phyloP scores from a whole-genome alignment of 345 rosid species.

The Citrus glauca region DNA sequence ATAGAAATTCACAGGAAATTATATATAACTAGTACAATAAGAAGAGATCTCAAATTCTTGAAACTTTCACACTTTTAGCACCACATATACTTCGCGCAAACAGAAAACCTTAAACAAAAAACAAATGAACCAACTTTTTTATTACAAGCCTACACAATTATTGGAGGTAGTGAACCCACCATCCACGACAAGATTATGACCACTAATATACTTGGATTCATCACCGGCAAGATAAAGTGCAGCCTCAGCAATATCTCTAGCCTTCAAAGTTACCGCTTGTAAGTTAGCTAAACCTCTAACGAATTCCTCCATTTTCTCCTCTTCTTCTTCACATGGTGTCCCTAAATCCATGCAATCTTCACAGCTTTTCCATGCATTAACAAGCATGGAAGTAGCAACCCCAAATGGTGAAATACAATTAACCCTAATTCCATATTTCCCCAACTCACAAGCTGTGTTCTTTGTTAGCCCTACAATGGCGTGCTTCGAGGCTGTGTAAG shows the following conservation, averaged over 20 bases:
- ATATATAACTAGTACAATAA: no score
- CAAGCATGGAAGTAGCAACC: conserved; percentile 74
- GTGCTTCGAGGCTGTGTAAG: conserved; percentile 76
- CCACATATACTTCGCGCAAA: background rate
- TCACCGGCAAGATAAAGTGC: conserved; percentile 75
- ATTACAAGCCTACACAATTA: conserved; percentile 79
- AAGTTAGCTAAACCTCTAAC: conserved; percentile 58
- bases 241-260: conserved; percentile 75
- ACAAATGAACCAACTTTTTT: background rate
- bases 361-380: conserved; percentile 54
- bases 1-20: no score
- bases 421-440: conserved; percentile 65
- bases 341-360: conserved; percentile 22
- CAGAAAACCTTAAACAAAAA: background rate
- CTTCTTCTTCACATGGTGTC: conserved; percentile 34
- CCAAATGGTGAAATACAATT: conserved; percentile 87
- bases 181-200: conserved; percentile 84
- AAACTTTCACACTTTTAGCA: background rate
- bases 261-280: conserved; percentile 49
- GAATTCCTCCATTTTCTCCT: conserved; percentile 66
- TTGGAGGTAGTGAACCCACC: conserved; percentile 71
- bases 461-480: conserved; percentile 77
- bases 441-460: conserved; percentile 75
- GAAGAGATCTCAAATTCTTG: background rate
- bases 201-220: conserved; percentile 79